phyloP scores from a whole-genome alignment of 805 yeast species.

The Ogataea thermomethanolica region DNA sequence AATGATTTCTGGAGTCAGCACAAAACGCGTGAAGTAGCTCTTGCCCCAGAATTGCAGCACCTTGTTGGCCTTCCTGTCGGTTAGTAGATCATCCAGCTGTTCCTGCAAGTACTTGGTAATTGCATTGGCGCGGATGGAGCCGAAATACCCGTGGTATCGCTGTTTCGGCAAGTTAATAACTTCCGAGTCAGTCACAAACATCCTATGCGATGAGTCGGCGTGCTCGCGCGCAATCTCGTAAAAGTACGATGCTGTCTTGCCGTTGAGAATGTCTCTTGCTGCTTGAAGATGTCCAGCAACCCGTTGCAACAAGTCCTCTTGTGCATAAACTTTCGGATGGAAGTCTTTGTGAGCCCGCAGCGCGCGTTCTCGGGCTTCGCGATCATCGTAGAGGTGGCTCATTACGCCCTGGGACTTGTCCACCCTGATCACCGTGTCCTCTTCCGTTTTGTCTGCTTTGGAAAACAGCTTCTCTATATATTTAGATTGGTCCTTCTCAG shows the following conservation, averaged over 20 bases:
- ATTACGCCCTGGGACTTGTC: constrained; percentile 1
- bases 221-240: constrained; percentile 48
- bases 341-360: constrained; percentile 20
- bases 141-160: constrained; percentile 59
- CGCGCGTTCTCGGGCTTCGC: constrained; percentile 12
- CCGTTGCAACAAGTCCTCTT: constrained; percentile 7
- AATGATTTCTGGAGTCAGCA: constrained; percentile 61
- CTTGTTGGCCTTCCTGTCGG: constrained; percentile 33
- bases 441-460: constrained; percentile 14
- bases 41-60: constrained; percentile 61
- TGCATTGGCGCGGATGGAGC: constrained; percentile 51
- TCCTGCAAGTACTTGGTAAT: constrained; percentile 44
- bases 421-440: constrained; percentile 9
- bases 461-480: constrained; percentile 19
- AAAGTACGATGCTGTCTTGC: constrained; percentile 43
- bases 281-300: constrained; percentile 8
- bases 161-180: constrained; percentile 44
- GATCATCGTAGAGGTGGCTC: constrained; percentile 18
- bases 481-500: constrained; percentile 15
- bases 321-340: constrained; percentile 12
- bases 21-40: constrained; percentile 51
- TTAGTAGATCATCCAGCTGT: constrained; percentile 32
- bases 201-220: constrained; percentile 36
- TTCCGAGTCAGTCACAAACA: constrained; percentile 45
- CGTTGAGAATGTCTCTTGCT: constrained; percentile 32